A percentile compares a stretch with the other conserved stretches of the same genome.
phyloP scores from a whole-genome alignment of 352 stramenopile genomes.

The Phytophthora megakarya region DNA sequence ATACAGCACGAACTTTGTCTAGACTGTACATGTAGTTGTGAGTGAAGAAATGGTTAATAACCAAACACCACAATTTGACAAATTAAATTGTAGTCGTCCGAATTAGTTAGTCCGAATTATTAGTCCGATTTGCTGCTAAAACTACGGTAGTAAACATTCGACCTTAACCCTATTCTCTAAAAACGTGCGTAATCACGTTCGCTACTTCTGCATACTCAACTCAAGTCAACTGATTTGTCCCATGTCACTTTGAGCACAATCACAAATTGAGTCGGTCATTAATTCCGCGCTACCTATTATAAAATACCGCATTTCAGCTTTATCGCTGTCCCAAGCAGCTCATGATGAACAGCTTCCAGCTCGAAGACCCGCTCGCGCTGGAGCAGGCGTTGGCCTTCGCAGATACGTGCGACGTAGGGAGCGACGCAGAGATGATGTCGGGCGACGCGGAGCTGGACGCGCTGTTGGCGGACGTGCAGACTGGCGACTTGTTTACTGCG shows the following conservation, averaged over 20 bases:
- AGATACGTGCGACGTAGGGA: conserved; percentile 41
- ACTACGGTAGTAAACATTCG: conserved; percentile 3
- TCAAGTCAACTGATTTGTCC: conserved; percentile 14
- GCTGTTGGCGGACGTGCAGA: conserved; percentile 29
- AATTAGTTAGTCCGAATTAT: neutral
- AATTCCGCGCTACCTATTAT: too few species aligned
- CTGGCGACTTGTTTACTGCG: conserved; percentile 23
- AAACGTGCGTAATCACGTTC: conserved; percentile 6
- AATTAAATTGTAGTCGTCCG: too few species aligned
- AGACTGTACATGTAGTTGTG: too few species aligned
- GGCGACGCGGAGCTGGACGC: conserved; percentile 25
- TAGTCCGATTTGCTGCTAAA: too few species aligned
- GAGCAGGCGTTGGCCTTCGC: conserved; percentile 49
- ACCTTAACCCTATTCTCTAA: neutral
- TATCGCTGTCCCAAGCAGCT: neutral
- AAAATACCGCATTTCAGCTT: neutral
- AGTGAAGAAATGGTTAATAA: too few species aligned
- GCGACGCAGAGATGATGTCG: conserved; percentile 25
- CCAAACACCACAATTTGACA: too few species aligned
- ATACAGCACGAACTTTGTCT: conserved; percentile 23
- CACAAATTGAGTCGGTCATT: neutral
- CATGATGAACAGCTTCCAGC: conserved; percentile 33
- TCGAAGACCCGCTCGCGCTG: conserved; percentile 38
- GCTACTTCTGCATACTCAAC: neutral
- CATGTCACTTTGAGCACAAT: conserved; percentile 12